phyloP scores from a whole-genome alignment of 441 rosid species.

The Euphorbia neoarborescens region DNA sequence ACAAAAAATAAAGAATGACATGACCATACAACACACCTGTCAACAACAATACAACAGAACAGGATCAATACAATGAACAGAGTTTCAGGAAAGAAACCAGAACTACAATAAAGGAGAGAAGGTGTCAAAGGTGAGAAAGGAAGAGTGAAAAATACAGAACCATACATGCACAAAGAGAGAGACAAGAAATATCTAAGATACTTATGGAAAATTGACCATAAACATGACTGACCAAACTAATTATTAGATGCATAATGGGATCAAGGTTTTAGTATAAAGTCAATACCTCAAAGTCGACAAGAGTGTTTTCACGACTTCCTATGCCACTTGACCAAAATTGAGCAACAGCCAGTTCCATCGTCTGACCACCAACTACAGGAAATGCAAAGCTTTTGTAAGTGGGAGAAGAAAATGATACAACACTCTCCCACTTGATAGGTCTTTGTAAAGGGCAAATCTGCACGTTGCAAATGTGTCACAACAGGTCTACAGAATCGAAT shows the following conservation, averaged over 20 bases:
- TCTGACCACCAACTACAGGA: constrained; percentile 79
- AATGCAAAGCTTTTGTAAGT: constrained; percentile 68
- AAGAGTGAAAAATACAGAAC: neutral
- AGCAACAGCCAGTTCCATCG: constrained; percentile 90
- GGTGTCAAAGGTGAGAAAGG: neutral
- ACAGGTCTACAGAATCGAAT: constrained; percentile 17
- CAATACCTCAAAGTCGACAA: constrained; percentile 88
- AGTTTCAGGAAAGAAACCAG: neutral
- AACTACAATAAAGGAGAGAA: neutral
- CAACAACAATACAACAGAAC: neutral
- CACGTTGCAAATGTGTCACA: constrained; percentile 31
- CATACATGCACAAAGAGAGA: neutral
- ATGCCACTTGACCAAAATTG: constrained; percentile 99
- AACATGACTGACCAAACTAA: neutral
- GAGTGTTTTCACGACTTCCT: constrained; percentile 75
- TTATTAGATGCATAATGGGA: neutral
- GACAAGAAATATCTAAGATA: neutral
- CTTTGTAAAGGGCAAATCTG: constrained; percentile 90
- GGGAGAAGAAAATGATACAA: constrained; percentile 69
- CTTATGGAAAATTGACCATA: constrained; percentile 1
- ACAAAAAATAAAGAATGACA: neutral
- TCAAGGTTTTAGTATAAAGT: neutral
- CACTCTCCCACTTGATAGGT: constrained; percentile 89
- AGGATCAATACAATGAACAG: neutral
- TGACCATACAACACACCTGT: neutral